phyloP scores from a whole-genome alignment of 371 early-diverging fungal genomes.

The Mucor saturninus region DNA sequence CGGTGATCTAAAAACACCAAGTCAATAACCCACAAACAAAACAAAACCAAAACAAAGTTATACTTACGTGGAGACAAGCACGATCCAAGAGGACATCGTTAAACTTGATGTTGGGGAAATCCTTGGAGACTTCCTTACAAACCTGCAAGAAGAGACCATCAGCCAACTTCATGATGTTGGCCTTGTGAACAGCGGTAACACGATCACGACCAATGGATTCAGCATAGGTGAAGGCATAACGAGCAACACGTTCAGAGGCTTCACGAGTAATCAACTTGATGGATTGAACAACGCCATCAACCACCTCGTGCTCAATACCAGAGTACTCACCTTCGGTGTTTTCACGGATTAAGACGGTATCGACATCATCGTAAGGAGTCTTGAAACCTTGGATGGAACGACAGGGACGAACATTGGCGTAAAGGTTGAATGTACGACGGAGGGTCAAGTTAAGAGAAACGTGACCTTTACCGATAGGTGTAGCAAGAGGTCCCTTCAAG shows the following conservation, averaged over 20 bases:
- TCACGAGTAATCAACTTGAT: slow-evolving; percentile 98
- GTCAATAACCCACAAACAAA: too few relatives aligned
- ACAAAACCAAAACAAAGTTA: background rate
- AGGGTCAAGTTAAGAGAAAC: slow-evolving; percentile 98
- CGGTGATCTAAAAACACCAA: slow-evolving; percentile 73
- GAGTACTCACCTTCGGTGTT: slow-evolving; percentile 99
- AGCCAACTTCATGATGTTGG: slow-evolving; percentile 76
- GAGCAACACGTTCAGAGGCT: slow-evolving; percentile 91
- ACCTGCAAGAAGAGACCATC: slow-evolving; percentile 97
- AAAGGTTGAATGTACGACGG: slow-evolving; percentile 95
- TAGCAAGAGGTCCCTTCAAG: slow-evolving; percentile 96
- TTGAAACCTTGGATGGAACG: slow-evolving; percentile 93
- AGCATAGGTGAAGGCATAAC: slow-evolving; percentile 96
- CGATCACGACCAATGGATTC: slow-evolving; percentile 85
- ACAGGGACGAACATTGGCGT: slow-evolving; percentile 98
- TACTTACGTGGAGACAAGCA: slow-evolving; percentile 79
- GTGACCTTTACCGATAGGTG: slow-evolving; percentile 98
- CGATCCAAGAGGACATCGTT: slow-evolving; percentile 93
- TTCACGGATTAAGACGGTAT: slow-evolving; percentile 98
- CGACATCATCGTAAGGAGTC: slow-evolving; percentile 95
- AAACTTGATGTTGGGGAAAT: slow-evolving; percentile 92
- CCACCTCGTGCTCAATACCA: slow-evolving; percentile 97
- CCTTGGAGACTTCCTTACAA: slow-evolving; percentile 88
- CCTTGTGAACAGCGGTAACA: slow-evolving; percentile 98
- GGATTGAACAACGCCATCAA: slow-evolving; percentile 96